Percentiles rank a stretch among this genome's conserved stretches.
These are phyloP conservation scores for Pseudogymnoascus sp. DNA, from an alignment of 2,329 filamentous ascomycete genomes.

Conservation along the genomic window DNA sequence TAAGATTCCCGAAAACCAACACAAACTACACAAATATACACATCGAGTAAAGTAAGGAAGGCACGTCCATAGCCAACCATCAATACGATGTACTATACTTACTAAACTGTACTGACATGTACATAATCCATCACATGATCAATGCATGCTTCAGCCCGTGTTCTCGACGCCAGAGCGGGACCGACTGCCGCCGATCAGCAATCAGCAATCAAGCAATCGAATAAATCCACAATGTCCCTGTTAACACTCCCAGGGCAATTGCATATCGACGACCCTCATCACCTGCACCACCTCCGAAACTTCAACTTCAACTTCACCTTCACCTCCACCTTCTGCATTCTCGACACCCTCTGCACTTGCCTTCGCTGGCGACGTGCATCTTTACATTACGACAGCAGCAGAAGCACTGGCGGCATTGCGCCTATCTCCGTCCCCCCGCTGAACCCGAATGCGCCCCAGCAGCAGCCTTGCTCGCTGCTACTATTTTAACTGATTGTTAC, in stretches of 20 bases:
- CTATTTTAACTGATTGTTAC: conserved; percentile 6
- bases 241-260: neutral
- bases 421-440: neutral
- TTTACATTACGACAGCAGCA: neutral
- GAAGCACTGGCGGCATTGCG: neutral
- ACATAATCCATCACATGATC: neutral
- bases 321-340: neutral
- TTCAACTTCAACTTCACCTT: neutral
- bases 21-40: neutral
- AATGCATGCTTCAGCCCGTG: neutral
- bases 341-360: neutral
- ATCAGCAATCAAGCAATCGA: conserved; percentile 1
- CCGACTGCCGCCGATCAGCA: neutral
- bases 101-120: neutral
- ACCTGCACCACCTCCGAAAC: neutral
- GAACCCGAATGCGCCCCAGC: neutral
- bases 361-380: conserved; percentile 2
- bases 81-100: neutral
- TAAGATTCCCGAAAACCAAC: neutral
- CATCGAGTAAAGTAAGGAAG: neutral
- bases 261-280: neutral
- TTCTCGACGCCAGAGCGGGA: conserved; percentile 1
- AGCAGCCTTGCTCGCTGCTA: neutral
- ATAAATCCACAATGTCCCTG: neutral
- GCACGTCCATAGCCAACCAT: neutral